Conservation (phyloP, 495 filamentous ascomycete species). For the Annulohypoxylon moriforme region DNA sequence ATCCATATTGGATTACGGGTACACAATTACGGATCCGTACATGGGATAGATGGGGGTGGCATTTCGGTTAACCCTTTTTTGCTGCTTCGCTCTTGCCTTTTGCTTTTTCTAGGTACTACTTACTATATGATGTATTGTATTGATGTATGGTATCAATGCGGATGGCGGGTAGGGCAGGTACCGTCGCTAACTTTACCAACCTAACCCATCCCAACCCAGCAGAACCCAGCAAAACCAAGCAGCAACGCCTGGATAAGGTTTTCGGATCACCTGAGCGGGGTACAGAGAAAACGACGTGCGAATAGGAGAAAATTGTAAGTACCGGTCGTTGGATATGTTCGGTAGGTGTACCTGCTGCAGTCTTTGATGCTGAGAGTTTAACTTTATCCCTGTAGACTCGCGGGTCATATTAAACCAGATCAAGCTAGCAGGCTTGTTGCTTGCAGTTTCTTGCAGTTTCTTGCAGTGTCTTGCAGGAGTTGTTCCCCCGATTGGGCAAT, state of each 20-base stretch:
- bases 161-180: background rate
- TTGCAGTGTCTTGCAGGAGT: conserved; percentile 19
- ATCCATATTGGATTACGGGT: background rate
- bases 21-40: background rate
- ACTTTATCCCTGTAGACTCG: conserved; percentile 26
- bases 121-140: background rate
- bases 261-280: conserved; percentile 38
- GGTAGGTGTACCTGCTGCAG: conserved; percentile 18
- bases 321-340: conserved; percentile 14
- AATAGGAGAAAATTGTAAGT: conserved; percentile 10
- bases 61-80: conserved; percentile 40
- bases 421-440: conserved; percentile 5
- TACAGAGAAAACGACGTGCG: conserved; percentile 1
- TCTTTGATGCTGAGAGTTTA: background rate
- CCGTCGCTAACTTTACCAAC: conserved; percentile 1
- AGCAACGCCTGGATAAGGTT: conserved; percentile 27
- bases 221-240: background rate
- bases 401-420: conserved; percentile 27
- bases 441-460: background rate
- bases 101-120: background rate
- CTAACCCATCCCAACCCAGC: conserved; percentile 1
- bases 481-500: conserved; percentile 33
- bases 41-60: conserved; percentile 29
- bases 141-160: background rate
- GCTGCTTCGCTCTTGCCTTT: conserved; percentile 5